Base-by-base conservation (phyloP, 2,329 filamentous ascomycete species). In the Eutypella sp. region DNA sequence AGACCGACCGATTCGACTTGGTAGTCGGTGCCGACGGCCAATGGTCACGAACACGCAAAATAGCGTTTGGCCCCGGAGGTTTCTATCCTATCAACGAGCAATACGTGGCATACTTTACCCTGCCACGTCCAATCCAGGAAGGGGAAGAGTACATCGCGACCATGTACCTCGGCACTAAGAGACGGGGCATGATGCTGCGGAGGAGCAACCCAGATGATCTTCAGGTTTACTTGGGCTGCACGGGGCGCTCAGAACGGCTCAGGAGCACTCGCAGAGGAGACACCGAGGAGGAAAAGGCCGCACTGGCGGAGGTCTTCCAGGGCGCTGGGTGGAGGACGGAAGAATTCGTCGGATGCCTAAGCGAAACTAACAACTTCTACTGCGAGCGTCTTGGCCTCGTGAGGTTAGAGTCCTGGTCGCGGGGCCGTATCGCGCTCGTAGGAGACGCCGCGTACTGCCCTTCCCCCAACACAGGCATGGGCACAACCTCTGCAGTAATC, bases 21-120 rank as follows among this genome's bases (percentile, higher is more conserved):
- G 50, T 82, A 0, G 69, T 82, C 36, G 77, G 73, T 5, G 76
- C 78, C 3, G 79, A 82, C 47, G 79, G 79, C 0, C 68, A 75
- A 37, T 64, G 70, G 5, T 81, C 77, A 1, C 69, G 66, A 24
- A 71, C 71, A 2, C 67, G 76, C 16, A 68, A 59, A 40, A 64
- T 67, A 41, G 68, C 74, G 50, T 52, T 73, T 1, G 61, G 56
- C 3, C 31, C 42, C 15, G 44, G 54, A 0, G 61, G 53, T 1
- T 51, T 62, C n/a, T 22, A 55, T 3, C 51, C 57, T 0, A 51
- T 67, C 23, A 29, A 46, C 1, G 57, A 55, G 1, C 6, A 61
- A 13, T 60, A 61, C 38, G 41, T 54, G 8, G 63, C 55, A 1
- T 68, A 66, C 44, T 72, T 64, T 49, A 65, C 58, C 2, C 56